Conservation (phyloP, 1,284 basidiomycete species). For the Trametes versicolor region DNA sequence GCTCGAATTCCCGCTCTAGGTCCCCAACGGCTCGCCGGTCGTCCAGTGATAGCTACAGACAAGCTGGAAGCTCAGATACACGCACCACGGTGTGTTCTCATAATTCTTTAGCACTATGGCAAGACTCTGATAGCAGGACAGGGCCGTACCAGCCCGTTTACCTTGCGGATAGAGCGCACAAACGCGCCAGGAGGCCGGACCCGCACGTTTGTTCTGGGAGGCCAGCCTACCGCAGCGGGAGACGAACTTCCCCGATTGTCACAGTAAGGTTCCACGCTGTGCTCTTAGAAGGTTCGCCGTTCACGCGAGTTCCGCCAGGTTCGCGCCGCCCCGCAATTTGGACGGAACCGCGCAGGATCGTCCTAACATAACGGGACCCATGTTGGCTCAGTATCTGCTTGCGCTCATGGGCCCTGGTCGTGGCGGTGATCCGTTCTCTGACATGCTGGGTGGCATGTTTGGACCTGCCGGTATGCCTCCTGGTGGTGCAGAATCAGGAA, state of each 20-base stretch:
- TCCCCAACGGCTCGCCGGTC: constrained; percentile 19
- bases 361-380: constrained; percentile 58
- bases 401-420: constrained; percentile 57
- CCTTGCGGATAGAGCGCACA: constrained; percentile 51
- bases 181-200: constrained; percentile 45
- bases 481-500: constrained; percentile 51
- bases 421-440: constrained; percentile 52
- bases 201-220: constrained; percentile 57
- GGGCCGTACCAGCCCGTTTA: constrained; percentile 43
- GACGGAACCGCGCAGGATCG: constrained; percentile 42
- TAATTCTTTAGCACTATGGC: neutral
- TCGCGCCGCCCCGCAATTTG: constrained; percentile 18
- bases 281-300: constrained; percentile 13
- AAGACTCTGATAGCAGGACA: constrained; percentile 13
- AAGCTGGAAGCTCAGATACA: constrained; percentile 11
- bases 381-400: constrained; percentile 79
- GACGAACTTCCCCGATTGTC: constrained; percentile 41
- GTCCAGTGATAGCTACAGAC: constrained; percentile 12
- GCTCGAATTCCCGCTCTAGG: constrained; percentile 11
- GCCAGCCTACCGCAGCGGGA: constrained; percentile 43
- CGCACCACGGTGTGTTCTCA: constrained; percentile 11
- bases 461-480: constrained; percentile 40
- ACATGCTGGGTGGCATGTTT: constrained; percentile 50
- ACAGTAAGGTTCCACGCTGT: constrained; percentile 39
- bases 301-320: constrained; percentile 23